Evolutionary conservation across 1,284 basidiomycete species (phyloP), one percentile per base, ranked within the genome.

Genomic region (Leccinum solheimii): DNA sequence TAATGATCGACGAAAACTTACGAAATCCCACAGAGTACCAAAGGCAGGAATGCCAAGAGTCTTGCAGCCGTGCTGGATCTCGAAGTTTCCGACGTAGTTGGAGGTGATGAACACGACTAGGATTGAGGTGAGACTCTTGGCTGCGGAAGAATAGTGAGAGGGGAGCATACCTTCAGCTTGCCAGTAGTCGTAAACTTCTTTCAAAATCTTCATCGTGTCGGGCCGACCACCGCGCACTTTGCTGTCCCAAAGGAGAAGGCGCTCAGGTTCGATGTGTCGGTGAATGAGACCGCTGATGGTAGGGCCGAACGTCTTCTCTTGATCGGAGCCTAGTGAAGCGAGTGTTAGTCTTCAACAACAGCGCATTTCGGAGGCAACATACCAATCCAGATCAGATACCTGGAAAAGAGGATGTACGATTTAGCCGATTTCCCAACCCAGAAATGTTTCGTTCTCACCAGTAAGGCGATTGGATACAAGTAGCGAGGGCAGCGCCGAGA

Each of bases 301-400:
- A 43, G 87, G 85, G 13, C 89, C 89, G 67, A 91, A 91, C 1
- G 89, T 91, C 77, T 87, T 88, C 73, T 88, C 86, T 74, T 89
- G 87, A 69, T 90, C 87, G 60, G 86, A 88, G 38, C 88, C 88
- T 86, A 66, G 59, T 45, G 6, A 5, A 59, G 11, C 13, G 5
- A 34, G 9, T 36, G 48, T 66, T 14, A 67, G 50, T 53, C 38
- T 30, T 52, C 11, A 54, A 56, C 43, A 55, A 58, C 23, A 11
- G 21, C 3, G 9, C 48, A 34, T 55, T 27, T 36, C 21, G 1
- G 21, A 21, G 21, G 36, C 53, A 30, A 71, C 80, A 66, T 69
- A 85, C 87, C 88, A 63, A 91, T 91, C 89, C 89, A 91, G 66
- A 91, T 90, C 60, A 90, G 79, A 73, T 83, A 90, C 87, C 87